Evolutionary conservation across 2,329 filamentous ascomycete species (phyloP).

Genomic region (Stachybotrys chlorohalonatus): DNA sequence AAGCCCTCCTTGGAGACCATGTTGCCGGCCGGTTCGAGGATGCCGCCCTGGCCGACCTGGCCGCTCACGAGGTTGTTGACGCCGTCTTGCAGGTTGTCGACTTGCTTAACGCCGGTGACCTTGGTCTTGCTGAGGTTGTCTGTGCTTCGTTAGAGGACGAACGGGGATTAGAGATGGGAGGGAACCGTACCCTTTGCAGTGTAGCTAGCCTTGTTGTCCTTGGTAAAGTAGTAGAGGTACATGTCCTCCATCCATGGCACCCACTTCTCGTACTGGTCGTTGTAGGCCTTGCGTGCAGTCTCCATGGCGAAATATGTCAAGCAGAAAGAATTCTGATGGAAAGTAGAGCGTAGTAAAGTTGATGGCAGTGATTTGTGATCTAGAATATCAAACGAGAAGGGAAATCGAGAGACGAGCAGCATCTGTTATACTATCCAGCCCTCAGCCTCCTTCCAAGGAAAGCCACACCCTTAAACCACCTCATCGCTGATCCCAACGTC

Average conservation of each 20-base stretch:
- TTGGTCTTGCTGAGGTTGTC: slow-evolving; percentile 62
- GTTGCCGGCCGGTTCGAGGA: slow-evolving; percentile 57
- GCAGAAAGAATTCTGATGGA: neutral
- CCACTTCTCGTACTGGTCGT: slow-evolving; percentile 66
- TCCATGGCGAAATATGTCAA: neutral
- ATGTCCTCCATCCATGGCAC: slow-evolving; percentile 69
- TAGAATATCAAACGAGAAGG: neutral
- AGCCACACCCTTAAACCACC: neutral
- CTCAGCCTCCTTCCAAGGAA: neutral
- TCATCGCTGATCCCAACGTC: neutral
- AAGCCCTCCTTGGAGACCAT: slow-evolving; percentile 53
- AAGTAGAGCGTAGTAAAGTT: no score
- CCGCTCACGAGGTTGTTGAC: slow-evolving; percentile 52
- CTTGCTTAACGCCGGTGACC: slow-evolving; percentile 55
- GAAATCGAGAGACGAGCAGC: neutral
- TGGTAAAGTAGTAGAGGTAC: slow-evolving; percentile 64
- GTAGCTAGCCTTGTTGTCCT: slow-evolving; percentile 69
- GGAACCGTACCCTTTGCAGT: slow-evolving; percentile 50
- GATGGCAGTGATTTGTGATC: neutral
- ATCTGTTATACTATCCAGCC: neutral
- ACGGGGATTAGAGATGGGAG: neutral
- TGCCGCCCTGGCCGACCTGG: slow-evolving; percentile 59
- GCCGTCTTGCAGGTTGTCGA: slow-evolving; percentile 61
- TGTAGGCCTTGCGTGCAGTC: slow-evolving; percentile 50
- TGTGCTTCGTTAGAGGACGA: slow-evolving; percentile 18